Evolutionary conservation across 768 basidiomycete species (phyloP).

Genomic region (Calvatia gigantea): DNA sequence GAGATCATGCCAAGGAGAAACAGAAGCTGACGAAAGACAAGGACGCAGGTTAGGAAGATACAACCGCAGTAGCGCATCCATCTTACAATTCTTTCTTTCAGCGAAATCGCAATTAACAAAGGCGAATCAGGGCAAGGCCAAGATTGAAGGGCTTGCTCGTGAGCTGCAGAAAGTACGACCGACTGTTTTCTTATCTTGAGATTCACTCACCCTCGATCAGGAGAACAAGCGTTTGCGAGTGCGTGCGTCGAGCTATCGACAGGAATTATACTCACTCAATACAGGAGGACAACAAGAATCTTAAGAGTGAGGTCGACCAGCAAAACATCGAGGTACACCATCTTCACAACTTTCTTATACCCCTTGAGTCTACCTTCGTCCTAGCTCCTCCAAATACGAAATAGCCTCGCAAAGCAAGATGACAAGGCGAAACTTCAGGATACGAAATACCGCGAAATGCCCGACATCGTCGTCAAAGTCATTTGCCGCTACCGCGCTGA

Average conservation of each 20-base stretch:
- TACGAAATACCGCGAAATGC: conserved; percentile 78
- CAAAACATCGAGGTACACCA: conserved; percentile 73
- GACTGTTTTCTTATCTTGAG: conserved; percentile 11
- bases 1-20: conserved; percentile 89
- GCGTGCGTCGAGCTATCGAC: conserved; percentile 22
- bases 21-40: conserved; percentile 90
- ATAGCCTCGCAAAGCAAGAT: conserved; percentile 74
- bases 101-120: conserved; percentile 86
- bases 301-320: conserved; percentile 79
- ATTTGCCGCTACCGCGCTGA: conserved; percentile 87
- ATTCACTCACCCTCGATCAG: conserved; percentile 33
- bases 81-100: conserved; percentile 23
- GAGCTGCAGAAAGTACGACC: conserved; percentile 79
- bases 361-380: conserved; percentile 8
- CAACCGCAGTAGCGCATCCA: neutral
- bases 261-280: conserved; percentile 17
- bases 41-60: conserved; percentile 61
- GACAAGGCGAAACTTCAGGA: conserved; percentile 79
- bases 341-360: neutral
- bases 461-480: conserved; percentile 89
- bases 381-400: conserved; percentile 78
- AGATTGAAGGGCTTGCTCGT: conserved; percentile 86
- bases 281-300: conserved; percentile 82
- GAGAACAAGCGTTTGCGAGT: conserved; percentile 89
- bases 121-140: conserved; percentile 83